A percentile compares a stretch with the other conserved stretches of the same genome.
phyloP scores from a whole-genome alignment of 2,329 filamentous ascomycete genomes.

The Chaetothyriales sp. region DNA sequence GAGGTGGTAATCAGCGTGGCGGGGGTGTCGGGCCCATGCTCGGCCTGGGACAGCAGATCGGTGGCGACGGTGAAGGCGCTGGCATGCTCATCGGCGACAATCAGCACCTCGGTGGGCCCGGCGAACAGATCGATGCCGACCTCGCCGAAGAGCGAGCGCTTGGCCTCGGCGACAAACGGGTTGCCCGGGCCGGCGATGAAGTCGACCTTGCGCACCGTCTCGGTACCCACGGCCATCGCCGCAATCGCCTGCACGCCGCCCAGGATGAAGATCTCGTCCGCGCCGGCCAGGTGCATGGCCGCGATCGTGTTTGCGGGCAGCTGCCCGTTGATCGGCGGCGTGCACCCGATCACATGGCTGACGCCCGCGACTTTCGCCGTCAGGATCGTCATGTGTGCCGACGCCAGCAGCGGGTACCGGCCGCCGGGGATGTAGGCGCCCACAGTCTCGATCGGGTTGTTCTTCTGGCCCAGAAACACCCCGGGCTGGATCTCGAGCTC shows the following conservation, averaged over 20 bases:
- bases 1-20: slow-evolving; percentile 37
- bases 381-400: slow-evolving; percentile 41
- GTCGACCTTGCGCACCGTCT: slow-evolving; percentile 34
- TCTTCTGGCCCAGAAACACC: slow-evolving; percentile 37
- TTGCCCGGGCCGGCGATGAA: slow-evolving; percentile 41
- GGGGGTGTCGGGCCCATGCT: slow-evolving; percentile 39
- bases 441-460: slow-evolving; percentile 33
- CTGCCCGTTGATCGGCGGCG: slow-evolving; percentile 35
- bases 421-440: slow-evolving; percentile 39
- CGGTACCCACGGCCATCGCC: slow-evolving; percentile 38
- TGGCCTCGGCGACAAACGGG: slow-evolving; percentile 40
- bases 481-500: slow-evolving; percentile 37
- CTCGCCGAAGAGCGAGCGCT: slow-evolving; percentile 38
- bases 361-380: slow-evolving; percentile 41
- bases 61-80: slow-evolving; percentile 33
- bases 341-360: slow-evolving; percentile 35
- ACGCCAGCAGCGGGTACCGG: slow-evolving; percentile 38
- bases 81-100: slow-evolving; percentile 35
- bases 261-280: slow-evolving; percentile 37
- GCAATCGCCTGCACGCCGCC: slow-evolving; percentile 40
- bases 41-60: slow-evolving; percentile 35
- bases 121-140: slow-evolving; percentile 41
- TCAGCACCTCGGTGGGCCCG: slow-evolving; percentile 38
- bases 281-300: slow-evolving; percentile 36
- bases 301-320: slow-evolving; percentile 37